Percentiles rank a stretch among this genome's conserved stretches.
These are phyloP conservation scores for Hemisphaericaspora lyxosophila DNA, from an alignment of 1,139 yeast genomes.

Conservation along the genomic window DNA sequence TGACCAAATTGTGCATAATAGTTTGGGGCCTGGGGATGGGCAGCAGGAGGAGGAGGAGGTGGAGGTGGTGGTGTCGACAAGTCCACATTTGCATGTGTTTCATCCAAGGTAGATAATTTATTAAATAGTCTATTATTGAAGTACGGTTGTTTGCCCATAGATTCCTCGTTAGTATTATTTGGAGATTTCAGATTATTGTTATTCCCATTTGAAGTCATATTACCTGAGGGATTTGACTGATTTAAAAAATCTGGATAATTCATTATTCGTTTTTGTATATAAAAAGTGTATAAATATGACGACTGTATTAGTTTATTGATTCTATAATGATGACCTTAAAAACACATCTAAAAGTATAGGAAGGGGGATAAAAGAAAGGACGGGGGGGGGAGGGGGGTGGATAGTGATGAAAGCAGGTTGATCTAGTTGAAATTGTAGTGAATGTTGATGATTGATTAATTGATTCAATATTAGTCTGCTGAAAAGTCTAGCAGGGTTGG, in stretches of 20 bases:
- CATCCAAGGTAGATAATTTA: constrained; percentile 28
- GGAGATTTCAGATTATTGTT: constrained; percentile 12
- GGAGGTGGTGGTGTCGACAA: constrained; percentile 4
- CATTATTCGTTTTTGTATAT: constrained; percentile 15
- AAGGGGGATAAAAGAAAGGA: background rate
- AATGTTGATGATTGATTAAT: too few species aligned
- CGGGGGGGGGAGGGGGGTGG: background rate
- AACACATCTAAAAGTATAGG: background rate
- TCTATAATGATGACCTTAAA: background rate
- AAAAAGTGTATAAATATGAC: background rate
- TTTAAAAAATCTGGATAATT: constrained; percentile 41
- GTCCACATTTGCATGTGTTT: constrained; percentile 7
- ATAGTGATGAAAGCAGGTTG: too few species aligned
- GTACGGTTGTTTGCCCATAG: constrained; percentile 7
- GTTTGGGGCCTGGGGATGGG: too few species aligned
- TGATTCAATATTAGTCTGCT: too few species aligned
- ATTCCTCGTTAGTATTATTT: constrained; percentile 13
- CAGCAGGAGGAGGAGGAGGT: too few species aligned
- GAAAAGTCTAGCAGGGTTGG: too few species aligned
- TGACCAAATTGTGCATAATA: constrained; percentile 6
- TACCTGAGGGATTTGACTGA: background rate
- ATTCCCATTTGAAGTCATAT: constrained; percentile 1
- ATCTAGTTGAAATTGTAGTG: too few species aligned
- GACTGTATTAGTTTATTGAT: background rate
- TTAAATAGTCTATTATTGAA: constrained; percentile 31